A percentile compares a stretch with the other conserved stretches of the same genome.
phyloP scores from a whole-genome alignment of 306 rosid species.

The Prinsepia uniflora region DNA sequence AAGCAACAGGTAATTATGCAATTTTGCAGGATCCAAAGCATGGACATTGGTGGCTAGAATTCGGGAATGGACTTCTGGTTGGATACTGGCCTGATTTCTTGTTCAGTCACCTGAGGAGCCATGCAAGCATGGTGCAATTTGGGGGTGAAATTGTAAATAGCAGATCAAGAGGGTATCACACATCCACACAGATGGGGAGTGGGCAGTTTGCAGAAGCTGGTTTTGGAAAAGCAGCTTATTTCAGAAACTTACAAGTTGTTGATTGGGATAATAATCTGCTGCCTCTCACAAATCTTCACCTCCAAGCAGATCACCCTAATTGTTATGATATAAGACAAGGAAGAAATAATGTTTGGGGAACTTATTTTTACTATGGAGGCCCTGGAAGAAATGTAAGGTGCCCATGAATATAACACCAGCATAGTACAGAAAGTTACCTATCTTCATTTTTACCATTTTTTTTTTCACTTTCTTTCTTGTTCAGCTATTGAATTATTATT shows the following conservation, averaged over 20 bases:
- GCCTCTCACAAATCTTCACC: slow-evolving; percentile 70
- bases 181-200: slow-evolving; percentile 96
- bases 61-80: slow-evolving; percentile 76
- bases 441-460: slow-evolving; percentile 9
- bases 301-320: slow-evolving; percentile 74
- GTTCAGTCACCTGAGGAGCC: slow-evolving; percentile 86
- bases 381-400: slow-evolving; percentile 95
- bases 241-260: slow-evolving; percentile 82
- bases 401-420: slow-evolving; percentile 46
- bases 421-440: slow-evolving; percentile 20
- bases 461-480: slow-evolving; percentile 3
- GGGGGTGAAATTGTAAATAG: slow-evolving; percentile 94
- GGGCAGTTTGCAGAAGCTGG: slow-evolving; percentile 97
- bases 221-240: slow-evolving; percentile 85
- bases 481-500: slow-evolving; percentile 22
- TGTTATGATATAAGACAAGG: slow-evolving; percentile 90
- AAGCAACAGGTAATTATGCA: slow-evolving; percentile 1
- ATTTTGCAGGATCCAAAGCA: slow-evolving; percentile 82
- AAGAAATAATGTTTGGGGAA: slow-evolving; percentile 81
- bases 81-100: slow-evolving; percentile 94
- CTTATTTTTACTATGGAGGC: slow-evolving; percentile 96
- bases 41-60: slow-evolving; percentile 97
- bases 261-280: slow-evolving; percentile 97
- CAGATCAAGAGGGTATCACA: slow-evolving; percentile 81
- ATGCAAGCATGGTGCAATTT: slow-evolving; percentile 92